These are phyloP conservation scores for Lepidium sativum DNA, from an alignment of 345 rosid species.

Conservation along the genomic window DNA sequence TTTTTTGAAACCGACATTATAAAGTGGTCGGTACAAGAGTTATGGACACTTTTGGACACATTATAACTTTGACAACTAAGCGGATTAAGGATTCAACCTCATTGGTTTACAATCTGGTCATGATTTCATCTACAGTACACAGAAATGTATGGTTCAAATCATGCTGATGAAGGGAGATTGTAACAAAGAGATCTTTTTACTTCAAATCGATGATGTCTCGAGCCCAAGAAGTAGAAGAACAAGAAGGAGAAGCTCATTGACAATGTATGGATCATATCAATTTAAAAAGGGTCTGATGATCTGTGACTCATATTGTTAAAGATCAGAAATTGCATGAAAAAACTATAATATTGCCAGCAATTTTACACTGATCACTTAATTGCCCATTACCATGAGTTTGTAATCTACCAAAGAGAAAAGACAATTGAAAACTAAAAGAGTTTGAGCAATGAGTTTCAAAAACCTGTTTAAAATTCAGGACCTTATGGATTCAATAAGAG, in stretches of 20 bases:
- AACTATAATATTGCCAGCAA: background rate
- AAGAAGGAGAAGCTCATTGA: background rate
- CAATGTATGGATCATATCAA: background rate
- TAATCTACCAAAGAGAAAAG: background rate
- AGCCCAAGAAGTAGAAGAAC: background rate
- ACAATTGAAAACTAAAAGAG: background rate
- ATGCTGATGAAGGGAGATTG: too few relatives aligned
- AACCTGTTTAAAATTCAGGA: background rate
- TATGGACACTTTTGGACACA: background rate
- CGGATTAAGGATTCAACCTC: background rate
- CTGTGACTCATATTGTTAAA: background rate
- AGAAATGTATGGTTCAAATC: too few relatives aligned
- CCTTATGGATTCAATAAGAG: background rate
- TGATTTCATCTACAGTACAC: too few relatives aligned
- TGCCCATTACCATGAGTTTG: background rate
- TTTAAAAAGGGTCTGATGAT: background rate
- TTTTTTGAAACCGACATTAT: background rate
- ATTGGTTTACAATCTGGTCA: too few relatives aligned
- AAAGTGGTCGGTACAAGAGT: background rate
- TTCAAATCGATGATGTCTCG: too few relatives aligned
- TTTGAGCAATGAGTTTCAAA: background rate
- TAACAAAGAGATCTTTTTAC: too few relatives aligned
- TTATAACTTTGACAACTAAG: background rate
- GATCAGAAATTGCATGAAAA: background rate
- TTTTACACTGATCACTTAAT: background rate